Evolutionary conservation across 768 basidiomycete species (phyloP).

Genomic region (Hericium rajendrae): DNA sequence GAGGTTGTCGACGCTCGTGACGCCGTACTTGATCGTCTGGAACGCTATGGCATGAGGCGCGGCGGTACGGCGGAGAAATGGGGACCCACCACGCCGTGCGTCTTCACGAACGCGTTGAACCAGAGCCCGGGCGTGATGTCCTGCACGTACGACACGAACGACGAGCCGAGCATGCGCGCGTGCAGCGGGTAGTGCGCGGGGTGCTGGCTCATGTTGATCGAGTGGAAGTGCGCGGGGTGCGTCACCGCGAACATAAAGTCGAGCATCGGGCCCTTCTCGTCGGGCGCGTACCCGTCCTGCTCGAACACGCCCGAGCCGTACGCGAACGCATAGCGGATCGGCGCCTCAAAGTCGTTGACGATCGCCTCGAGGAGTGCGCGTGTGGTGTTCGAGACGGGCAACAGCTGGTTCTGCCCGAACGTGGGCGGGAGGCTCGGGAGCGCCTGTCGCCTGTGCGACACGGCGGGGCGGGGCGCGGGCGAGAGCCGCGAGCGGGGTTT

Average conservation of each 20-base stretch:
- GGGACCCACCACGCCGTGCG: constrained; percentile 70
- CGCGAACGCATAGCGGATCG: constrained; percentile 94
- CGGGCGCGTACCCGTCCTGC: constrained; percentile 65
- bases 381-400: constrained; percentile 71
- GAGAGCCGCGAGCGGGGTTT: constrained; percentile 28
- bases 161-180: constrained; percentile 75
- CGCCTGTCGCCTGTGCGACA: constrained; percentile 18
- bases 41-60: background rate
- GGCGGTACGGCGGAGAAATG: background rate
- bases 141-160: constrained; percentile 73
- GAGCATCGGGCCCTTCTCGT: constrained; percentile 60
- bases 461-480: constrained; percentile 32
- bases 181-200: constrained; percentile 88
- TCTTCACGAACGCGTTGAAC: constrained; percentile 88
- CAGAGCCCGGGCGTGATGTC: constrained; percentile 78
- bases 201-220: constrained; percentile 87
- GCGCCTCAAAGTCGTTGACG: constrained; percentile 74
- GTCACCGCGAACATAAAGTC: constrained; percentile 97
- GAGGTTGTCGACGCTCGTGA: constrained; percentile 84
- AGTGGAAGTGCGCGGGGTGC: constrained; percentile 88
- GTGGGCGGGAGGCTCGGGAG: constrained; percentile 54
- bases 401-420: constrained; percentile 76
- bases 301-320: constrained; percentile 96
- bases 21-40: constrained; percentile 93
- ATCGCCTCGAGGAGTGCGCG: constrained; percentile 74